phyloP scores from a whole-genome alignment of 106 monocot genomes.

The Acorus calamus region DNA sequence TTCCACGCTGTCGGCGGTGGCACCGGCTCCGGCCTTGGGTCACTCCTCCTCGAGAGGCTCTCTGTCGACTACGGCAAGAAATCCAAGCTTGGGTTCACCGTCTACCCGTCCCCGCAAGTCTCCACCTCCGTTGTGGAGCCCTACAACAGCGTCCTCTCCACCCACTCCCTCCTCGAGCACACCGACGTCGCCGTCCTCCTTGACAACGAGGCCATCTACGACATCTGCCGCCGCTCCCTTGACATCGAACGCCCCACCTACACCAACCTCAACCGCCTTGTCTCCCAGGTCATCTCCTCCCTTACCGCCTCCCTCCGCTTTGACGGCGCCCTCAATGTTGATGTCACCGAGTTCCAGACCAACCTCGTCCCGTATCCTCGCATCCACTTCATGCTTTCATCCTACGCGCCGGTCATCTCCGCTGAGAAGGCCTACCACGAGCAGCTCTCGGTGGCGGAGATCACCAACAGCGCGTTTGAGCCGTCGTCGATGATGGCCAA shows the following conservation, averaged over 20 bases:
- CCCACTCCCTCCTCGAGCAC: slow-evolving; percentile 17
- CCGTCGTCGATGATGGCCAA: slow-evolving; percentile 17
- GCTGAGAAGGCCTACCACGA: slow-evolving; percentile 17
- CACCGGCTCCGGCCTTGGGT: slow-evolving; percentile 12
- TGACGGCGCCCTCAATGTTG: slow-evolving; percentile 12
- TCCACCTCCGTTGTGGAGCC: slow-evolving; percentile 17
- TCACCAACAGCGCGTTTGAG: slow-evolving; percentile 18
- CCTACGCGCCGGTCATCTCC: slow-evolving; percentile 15
- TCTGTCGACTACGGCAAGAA: slow-evolving; percentile 17
- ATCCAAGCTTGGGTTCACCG: slow-evolving; percentile 15
- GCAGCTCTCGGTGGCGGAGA: slow-evolving; percentile 13
- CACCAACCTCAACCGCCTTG: slow-evolving; percentile 12
- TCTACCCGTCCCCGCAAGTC: slow-evolving; percentile 14
- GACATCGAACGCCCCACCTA: slow-evolving; percentile 17
- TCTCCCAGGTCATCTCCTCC: slow-evolving; percentile 13
- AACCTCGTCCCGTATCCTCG: slow-evolving; percentile 15
- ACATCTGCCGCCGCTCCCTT: slow-evolving; percentile 13
- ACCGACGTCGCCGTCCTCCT: slow-evolving; percentile 14
- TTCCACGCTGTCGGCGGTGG: slow-evolving; percentile 14
- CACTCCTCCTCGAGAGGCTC: slow-evolving; percentile 10
- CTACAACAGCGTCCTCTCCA: slow-evolving; percentile 14
- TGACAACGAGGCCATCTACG: slow-evolving; percentile 30
- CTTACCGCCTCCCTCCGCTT: slow-evolving; percentile 12
- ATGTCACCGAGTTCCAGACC: slow-evolving; percentile 17
- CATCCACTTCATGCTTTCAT: slow-evolving; percentile 20